Conservation (phyloP, 1,284 basidiomycete species). For the Sporisorium exsertum region DNA sequence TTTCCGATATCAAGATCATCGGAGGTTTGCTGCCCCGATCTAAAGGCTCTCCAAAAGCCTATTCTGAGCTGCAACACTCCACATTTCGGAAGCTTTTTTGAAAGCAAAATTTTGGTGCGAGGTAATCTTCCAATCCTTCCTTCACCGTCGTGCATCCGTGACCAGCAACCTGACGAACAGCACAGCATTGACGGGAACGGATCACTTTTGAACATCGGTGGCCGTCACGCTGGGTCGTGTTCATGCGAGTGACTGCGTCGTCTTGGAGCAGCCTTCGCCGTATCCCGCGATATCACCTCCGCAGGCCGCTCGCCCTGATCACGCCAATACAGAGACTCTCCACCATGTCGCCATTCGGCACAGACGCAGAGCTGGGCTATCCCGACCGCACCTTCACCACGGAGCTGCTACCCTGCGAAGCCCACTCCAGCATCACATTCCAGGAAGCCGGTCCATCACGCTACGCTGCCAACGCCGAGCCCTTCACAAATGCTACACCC, state of each 20-base stretch:
- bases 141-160: background rate
- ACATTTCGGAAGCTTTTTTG: background rate
- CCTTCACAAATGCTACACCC: slow-evolving; percentile 16
- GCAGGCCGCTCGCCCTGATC: background rate
- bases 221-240: background rate
- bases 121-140: background rate
- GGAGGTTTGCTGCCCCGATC: background rate
- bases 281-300: background rate
- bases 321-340: background rate
- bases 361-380: slow-evolving; percentile 22
- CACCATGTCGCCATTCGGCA: slow-evolving; percentile 14
- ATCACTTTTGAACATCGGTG: too few relatives aligned
- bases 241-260: slow-evolving; percentile 16
- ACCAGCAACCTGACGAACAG: background rate
- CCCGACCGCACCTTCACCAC: slow-evolving; percentile 49
- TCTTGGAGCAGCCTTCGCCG: slow-evolving; percentile 4
- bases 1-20: background rate
- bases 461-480: slow-evolving; percentile 14
- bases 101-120: background rate
- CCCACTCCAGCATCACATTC: slow-evolving; percentile 24
- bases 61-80: background rate
- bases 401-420: slow-evolving; percentile 35
- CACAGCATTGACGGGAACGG: background rate
- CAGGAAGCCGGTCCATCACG: slow-evolving; percentile 34
- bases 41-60: too few relatives aligned